A percentile compares a stretch with the other conserved stretches of the same genome.
Evolutionary conservation across 1,284 basidiomycete genomes (phyloP).

Genomic region (Vanrija pseudolonga): DNA sequence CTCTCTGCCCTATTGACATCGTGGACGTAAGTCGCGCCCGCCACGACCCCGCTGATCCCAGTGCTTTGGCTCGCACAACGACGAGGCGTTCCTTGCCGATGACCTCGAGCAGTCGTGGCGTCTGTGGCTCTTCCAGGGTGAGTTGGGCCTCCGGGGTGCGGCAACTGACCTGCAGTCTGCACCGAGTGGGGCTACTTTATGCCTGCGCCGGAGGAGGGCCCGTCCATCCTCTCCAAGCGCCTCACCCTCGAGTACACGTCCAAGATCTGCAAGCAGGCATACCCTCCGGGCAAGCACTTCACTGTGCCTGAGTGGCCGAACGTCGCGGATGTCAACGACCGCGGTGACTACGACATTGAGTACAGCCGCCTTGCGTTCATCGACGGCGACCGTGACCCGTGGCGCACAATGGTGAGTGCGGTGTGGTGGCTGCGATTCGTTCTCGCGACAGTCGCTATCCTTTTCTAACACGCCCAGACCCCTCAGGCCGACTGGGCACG

Average conservation of each 20-base stretch:
- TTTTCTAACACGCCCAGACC: conserved; percentile 46
- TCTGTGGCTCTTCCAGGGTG: conserved; percentile 77
- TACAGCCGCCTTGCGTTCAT: conserved; percentile 78
- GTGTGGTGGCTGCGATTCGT: neutral
- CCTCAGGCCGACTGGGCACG: conserved; percentile 76
- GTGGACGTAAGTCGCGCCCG: conserved; percentile 59
- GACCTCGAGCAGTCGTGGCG: conserved; percentile 70
- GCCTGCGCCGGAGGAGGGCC: conserved; percentile 42
- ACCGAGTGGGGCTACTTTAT: conserved; percentile 91
- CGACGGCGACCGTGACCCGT: conserved; percentile 61
- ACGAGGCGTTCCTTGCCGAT: conserved; percentile 61
- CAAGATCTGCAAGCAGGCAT: conserved; percentile 80
- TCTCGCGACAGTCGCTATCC: too few species aligned
- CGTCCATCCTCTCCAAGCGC: conserved; percentile 49
- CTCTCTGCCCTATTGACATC: conserved; percentile 57
- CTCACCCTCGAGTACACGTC: conserved; percentile 74
- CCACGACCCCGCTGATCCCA: conserved; percentile 38
- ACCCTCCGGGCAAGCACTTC: conserved; percentile 71
- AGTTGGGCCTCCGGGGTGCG: neutral
- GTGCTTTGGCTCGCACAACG: conserved; percentile 83
- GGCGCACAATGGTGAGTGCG: conserved; percentile 63
- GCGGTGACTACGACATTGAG: conserved; percentile 72
- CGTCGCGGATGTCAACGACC: conserved; percentile 69
- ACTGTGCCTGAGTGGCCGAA: conserved; percentile 69
- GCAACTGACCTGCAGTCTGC: conserved; percentile 52